A percentile compares a stretch with the other conserved stretches of the same genome.
These are phyloP conservation scores for Piper betle DNA, from an alignment of 164 flowering plant genomes.

Conservation along the genomic window DNA sequence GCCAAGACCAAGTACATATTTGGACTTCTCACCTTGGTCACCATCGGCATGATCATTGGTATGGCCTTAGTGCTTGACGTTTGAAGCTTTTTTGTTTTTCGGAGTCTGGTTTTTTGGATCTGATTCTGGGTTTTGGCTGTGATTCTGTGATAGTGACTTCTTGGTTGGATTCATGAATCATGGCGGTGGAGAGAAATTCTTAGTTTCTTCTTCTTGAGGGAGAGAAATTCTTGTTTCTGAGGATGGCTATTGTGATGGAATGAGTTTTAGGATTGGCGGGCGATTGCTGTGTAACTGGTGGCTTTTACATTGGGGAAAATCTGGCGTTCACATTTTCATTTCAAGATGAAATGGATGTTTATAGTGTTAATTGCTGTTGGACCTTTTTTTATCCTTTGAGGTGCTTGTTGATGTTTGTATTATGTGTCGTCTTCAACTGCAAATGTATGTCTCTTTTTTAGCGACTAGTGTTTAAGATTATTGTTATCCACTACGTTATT, in stretches of 20 bases:
- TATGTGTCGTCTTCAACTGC: too few relatives aligned
- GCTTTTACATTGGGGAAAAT: neutral
- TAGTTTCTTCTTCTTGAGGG: neutral
- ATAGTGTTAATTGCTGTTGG: too few relatives aligned
- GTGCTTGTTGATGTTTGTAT: too few relatives aligned
- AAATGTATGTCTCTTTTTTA: too few relatives aligned
- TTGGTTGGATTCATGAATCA: neutral
- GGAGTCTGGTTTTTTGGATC: neutral
- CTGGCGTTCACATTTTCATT: neutral
- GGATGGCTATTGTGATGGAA: neutral
- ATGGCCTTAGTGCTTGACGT: neutral
- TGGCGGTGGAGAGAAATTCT: neutral
- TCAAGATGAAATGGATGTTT: neutral
- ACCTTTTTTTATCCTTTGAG: too few relatives aligned
- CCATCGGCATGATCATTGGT: constrained; percentile 84
- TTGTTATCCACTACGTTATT: too few relatives aligned
- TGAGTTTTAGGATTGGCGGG: neutral
- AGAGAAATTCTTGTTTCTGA: neutral
- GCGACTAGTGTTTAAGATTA: too few relatives aligned
- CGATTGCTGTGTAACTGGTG: neutral
- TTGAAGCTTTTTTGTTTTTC: neutral
- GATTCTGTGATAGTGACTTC: neutral
- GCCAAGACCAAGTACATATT: constrained; percentile 45
- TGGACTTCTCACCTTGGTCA: constrained; percentile 74
- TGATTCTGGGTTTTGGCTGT: neutral